phyloP scores from a whole-genome alignment of 108 stramenopile species.

The Cyclotella atomus region DNA sequence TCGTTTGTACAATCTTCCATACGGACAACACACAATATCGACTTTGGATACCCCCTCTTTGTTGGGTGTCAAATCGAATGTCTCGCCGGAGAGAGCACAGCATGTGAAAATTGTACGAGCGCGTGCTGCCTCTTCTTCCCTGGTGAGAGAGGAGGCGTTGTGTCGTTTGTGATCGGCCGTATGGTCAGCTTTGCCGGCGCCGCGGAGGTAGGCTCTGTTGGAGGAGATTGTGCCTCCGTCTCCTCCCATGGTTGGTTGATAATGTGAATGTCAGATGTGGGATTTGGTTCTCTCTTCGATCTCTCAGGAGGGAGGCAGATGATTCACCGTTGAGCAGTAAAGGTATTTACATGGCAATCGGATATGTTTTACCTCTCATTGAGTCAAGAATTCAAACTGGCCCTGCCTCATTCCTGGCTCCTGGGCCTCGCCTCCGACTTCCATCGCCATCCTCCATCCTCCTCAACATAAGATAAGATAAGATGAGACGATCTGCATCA shows the following conservation, averaged over 20 bases:
- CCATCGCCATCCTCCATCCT: too few relatives aligned
- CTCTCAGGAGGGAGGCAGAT: too few relatives aligned
- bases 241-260: constrained; percentile 91
- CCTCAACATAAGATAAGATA: too few relatives aligned
- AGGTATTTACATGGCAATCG: too few relatives aligned
- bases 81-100: constrained; percentile 62
- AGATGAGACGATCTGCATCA: too few relatives aligned
- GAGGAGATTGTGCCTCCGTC: constrained; percentile 88
- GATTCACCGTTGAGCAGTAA: too few relatives aligned
- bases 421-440: too few relatives aligned
- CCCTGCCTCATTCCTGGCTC: too few relatives aligned
- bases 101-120: constrained; percentile 52
- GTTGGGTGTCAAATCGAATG: constrained; percentile 31
- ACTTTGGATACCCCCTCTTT: background rate
- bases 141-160: constrained; percentile 12
- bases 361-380: too few relatives aligned
- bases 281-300: too few relatives aligned
- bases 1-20: constrained; percentile 73
- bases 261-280: too few relatives aligned
- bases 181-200: constrained; percentile 76
- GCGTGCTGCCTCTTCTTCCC: constrained; percentile 42
- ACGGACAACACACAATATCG: constrained; percentile 73
- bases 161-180: constrained; percentile 56
- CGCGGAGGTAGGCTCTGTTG: constrained; percentile 82
- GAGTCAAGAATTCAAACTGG: too few relatives aligned